These are phyloP conservation scores for Cutaneotrichosporon cavernicola DNA, from an alignment of 1,284 basidiomycete species.

Conservation along the genomic window DNA sequence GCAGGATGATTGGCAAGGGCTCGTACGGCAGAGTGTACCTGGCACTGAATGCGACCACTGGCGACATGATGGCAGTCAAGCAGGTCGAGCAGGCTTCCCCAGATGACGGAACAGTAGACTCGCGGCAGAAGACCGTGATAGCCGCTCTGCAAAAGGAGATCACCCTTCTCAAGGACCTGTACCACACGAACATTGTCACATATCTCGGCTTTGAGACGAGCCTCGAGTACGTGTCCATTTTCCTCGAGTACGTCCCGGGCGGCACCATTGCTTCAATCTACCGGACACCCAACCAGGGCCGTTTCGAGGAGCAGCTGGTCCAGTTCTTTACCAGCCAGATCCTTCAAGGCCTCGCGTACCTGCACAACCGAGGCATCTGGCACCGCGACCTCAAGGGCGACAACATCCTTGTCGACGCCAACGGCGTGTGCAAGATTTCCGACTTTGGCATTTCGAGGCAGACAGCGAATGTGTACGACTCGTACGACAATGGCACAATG, in stretches of 20 bases:
- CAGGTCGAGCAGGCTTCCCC: constrained; percentile 79
- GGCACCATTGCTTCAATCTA: constrained; percentile 92
- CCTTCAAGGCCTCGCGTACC: constrained; percentile 84
- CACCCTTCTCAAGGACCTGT: constrained; percentile 90
- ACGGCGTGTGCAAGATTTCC: constrained; percentile 94
- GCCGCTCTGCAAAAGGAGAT: constrained; percentile 92
- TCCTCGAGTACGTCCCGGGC: constrained; percentile 97
- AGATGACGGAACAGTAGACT: constrained; percentile 60
- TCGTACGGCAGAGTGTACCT: constrained; percentile 96
- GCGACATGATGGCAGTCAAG: constrained; percentile 99
- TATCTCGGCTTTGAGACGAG: constrained; percentile 92
- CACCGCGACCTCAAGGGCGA: constrained; percentile 98
- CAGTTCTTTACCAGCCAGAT: constrained; percentile 93
- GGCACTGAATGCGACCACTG: constrained; percentile 94
- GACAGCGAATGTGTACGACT: constrained; percentile 73
- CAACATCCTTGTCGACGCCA: constrained; percentile 92
- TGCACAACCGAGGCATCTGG: constrained; percentile 86
- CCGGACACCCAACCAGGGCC: constrained; percentile 76
- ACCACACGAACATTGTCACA: constrained; percentile 95
- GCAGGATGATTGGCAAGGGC: constrained; percentile 93
- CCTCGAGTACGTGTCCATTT: constrained; percentile 85
- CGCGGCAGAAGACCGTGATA: constrained; percentile 78
- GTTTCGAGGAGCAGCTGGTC: constrained; percentile 76
- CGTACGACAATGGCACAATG: constrained; percentile 70
- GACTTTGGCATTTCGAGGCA: constrained; percentile 91